A percentile compares a stretch with the other conserved stretches of the same genome.
Evolutionary conservation across 2,329 filamentous ascomycete genomes (phyloP).

Genomic region (Ascochyta fabae): DNA sequence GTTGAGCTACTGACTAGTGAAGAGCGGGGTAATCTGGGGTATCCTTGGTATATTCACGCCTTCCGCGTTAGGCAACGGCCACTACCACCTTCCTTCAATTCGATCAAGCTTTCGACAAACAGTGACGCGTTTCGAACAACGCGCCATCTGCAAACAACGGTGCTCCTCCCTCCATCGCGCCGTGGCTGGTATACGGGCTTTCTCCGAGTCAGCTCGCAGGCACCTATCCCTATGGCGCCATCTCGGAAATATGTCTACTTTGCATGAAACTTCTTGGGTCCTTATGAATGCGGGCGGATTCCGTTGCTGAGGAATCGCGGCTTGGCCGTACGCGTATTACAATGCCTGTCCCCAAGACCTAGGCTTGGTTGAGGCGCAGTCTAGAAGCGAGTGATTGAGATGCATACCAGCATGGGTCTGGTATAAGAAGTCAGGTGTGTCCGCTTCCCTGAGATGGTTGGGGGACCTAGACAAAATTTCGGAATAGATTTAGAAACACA

Average conservation of each 20-base stretch:
- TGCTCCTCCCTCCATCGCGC: neutral
- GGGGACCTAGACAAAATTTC: neutral
- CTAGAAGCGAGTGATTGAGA: neutral
- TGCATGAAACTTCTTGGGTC: neutral
- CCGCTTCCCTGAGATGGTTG: neutral
- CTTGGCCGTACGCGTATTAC: neutral
- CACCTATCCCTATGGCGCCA: neutral
- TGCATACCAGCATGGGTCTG: neutral
- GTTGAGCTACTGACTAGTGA: neutral
- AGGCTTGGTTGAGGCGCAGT: neutral
- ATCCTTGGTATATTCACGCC: neutral
- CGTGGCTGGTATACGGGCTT: neutral
- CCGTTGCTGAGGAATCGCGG: neutral
- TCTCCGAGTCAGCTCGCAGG: neutral
- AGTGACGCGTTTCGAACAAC: neutral
- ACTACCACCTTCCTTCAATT: neutral
- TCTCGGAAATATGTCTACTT: slow-evolving; percentile 7
- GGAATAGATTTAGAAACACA: neutral
- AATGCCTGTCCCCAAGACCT: neutral
- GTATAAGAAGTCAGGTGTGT: slow-evolving; percentile 3
- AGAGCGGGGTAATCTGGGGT: slow-evolving; percentile 3
- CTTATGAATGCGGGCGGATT: neutral
- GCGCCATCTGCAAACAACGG: neutral
- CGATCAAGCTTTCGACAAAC: too few species aligned
- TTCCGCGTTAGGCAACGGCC: neutral